These are phyloP conservation scores for Xylariaceae sp. DNA, from an alignment of 2,329 filamentous ascomycete genomes.

Conservation along the genomic window DNA sequence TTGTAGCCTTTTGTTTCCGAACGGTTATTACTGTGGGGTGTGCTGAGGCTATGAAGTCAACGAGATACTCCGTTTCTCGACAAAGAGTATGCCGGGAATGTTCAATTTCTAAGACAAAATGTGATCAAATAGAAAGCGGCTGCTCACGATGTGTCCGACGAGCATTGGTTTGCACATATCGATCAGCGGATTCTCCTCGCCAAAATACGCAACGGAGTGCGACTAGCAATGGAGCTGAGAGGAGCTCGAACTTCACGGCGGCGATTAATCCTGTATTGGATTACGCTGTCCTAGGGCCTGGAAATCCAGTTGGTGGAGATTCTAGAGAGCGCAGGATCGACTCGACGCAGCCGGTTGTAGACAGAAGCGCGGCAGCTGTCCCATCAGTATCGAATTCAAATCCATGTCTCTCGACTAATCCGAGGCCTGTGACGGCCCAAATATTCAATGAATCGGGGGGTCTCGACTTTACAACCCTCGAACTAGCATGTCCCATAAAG, in stretches of 20 bases:
- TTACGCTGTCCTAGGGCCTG: background rate
- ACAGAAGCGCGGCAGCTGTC: background rate
- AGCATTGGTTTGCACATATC: constrained; percentile 41
- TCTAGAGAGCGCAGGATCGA: background rate
- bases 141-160: constrained; percentile 44
- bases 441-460: constrained; percentile 5
- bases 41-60: constrained; percentile 27
- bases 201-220: constrained; percentile 1
- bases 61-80: constrained; percentile 45
- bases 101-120: constrained; percentile 47
- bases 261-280: background rate
- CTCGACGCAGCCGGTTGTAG: background rate
- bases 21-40: no score
- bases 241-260: background rate
- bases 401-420: background rate
- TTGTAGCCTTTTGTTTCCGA: no score
- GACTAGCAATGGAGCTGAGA: background rate
- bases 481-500: constrained; percentile 53
- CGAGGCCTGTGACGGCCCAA: background rate
- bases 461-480: constrained; percentile 43
- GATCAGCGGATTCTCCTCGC: constrained; percentile 14
- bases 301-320: background rate
- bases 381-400: constrained; percentile 2
- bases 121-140: constrained; percentile 42
- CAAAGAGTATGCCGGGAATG: constrained; percentile 49